Percentiles rank a stretch among this genome's conserved stretches.
Evolutionary conservation across 2,329 filamentous ascomycete species (phyloP).

Genomic region (Penicillium sp.): DNA sequence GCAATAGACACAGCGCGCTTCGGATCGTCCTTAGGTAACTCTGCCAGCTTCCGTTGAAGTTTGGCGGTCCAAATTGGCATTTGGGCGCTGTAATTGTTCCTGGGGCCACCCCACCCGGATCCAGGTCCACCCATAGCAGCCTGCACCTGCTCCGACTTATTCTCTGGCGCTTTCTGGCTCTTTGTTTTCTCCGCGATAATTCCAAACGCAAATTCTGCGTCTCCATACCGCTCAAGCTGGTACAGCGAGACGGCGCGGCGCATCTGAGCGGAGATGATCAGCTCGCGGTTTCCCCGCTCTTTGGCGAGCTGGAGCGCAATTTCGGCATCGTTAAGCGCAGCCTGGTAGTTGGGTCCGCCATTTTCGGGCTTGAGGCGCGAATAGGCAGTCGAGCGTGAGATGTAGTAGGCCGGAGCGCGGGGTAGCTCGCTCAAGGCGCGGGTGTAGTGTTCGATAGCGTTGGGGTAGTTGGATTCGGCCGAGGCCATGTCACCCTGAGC

Average conservation of each 20-base stretch:
- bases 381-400: constrained; percentile 77
- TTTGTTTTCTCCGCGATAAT: constrained; percentile 52
- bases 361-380: constrained; percentile 57
- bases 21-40: constrained; percentile 50
- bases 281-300: constrained; percentile 68
- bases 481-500: constrained; percentile 61
- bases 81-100: constrained; percentile 29
- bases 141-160: constrained; percentile 27
- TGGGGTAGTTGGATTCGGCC: constrained; percentile 59
- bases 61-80: constrained; percentile 60
- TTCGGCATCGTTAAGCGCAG: constrained; percentile 68
- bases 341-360: constrained; percentile 36
- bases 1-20: constrained; percentile 44
- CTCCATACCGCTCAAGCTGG: constrained; percentile 66
- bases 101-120: constrained; percentile 12
- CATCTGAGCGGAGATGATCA: constrained; percentile 78
- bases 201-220: constrained; percentile 70
- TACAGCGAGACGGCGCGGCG: constrained; percentile 73
- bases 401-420: constrained; percentile 71
- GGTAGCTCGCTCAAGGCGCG: constrained; percentile 61
- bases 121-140: constrained; percentile 23
- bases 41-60: constrained; percentile 50
- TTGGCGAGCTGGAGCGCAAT: constrained; percentile 60
- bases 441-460: constrained; percentile 67
- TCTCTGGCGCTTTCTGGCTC: constrained; percentile 39